phyloP scores from a whole-genome alignment of 2,329 filamentous ascomycete species.

The Fusarium gaditjirri region DNA sequence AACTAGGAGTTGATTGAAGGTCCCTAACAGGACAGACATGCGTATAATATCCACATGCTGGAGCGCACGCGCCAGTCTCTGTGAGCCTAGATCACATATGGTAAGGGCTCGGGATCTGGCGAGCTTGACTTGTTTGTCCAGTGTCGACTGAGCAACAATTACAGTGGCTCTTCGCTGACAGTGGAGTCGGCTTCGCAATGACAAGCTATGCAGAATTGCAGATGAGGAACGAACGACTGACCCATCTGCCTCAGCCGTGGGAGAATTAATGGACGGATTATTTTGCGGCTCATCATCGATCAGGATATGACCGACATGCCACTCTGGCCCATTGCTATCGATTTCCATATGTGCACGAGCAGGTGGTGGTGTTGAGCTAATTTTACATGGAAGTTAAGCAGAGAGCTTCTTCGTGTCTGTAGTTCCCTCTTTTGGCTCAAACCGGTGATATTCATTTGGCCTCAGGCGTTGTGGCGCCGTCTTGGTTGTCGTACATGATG shows the following conservation, averaged over 20 bases:
- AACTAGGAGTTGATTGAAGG: slow-evolving; percentile 38
- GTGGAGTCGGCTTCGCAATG: slow-evolving; percentile 37
- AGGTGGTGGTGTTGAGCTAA: slow-evolving; percentile 41
- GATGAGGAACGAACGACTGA: slow-evolving; percentile 24
- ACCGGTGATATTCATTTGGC: slow-evolving; percentile 29
- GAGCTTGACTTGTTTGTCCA: slow-evolving; percentile 32
- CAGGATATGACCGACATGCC: slow-evolving; percentile 39
- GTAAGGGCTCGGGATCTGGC: slow-evolving; percentile 44
- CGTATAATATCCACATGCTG: slow-evolving; percentile 39
- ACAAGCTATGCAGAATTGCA: slow-evolving; percentile 26
- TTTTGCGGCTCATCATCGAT: slow-evolving; percentile 42
- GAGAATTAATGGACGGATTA: slow-evolving; percentile 28
- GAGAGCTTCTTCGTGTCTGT: slow-evolving; percentile 25
- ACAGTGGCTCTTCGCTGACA: slow-evolving; percentile 30
- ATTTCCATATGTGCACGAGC: slow-evolving; percentile 31
- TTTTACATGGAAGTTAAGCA: slow-evolving; percentile 37
- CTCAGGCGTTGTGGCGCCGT: slow-evolving; percentile 37
- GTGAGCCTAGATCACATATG: slow-evolving; percentile 41
- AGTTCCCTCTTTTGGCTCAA: slow-evolving; percentile 36
- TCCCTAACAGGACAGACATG: slow-evolving; percentile 43
- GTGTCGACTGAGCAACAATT: slow-evolving; percentile 45
- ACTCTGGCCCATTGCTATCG: slow-evolving; percentile 38
- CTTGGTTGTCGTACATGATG: slow-evolving; percentile 37
- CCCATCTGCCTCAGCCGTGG: slow-evolving; percentile 27
- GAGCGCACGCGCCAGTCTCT: slow-evolving; percentile 41